These are phyloP conservation scores for Wickerhamiella galacta DNA, from an alignment of 805 yeast genomes.

Conservation along the genomic window DNA sequence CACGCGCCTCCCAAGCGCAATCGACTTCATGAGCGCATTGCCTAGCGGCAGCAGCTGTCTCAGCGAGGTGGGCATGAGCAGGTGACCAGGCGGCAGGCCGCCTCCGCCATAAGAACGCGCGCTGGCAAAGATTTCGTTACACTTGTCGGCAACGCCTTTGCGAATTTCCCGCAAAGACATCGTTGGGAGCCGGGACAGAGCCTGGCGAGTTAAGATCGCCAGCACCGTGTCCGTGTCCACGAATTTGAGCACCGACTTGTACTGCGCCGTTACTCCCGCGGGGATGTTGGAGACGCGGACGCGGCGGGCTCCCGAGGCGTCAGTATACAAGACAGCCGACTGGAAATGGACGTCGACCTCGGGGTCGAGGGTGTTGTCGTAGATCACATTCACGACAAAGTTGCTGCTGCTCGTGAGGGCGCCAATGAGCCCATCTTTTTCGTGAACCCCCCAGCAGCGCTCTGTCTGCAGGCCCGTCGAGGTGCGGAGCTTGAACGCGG, in stretches of 20 bases:
- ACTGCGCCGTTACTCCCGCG: constrained; percentile 62
- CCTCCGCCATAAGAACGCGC: constrained; percentile 33
- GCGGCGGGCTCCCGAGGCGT: constrained; percentile 54
- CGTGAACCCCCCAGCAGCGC: constrained; percentile 44
- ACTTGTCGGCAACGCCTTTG: constrained; percentile 34
- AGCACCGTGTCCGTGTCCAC: constrained; percentile 58
- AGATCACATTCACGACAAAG: constrained; percentile 51
- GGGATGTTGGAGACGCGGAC: constrained; percentile 75
- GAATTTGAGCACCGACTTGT: constrained; percentile 58
- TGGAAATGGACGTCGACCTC: constrained; percentile 71
- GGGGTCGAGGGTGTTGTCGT: constrained; percentile 58
- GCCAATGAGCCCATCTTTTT: constrained; percentile 23
- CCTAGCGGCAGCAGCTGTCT: constrained; percentile 51
- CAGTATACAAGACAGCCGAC: constrained; percentile 75
- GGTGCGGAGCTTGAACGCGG: constrained; percentile 67
- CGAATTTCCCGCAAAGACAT: constrained; percentile 29
- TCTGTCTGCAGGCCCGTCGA: constrained; percentile 74
- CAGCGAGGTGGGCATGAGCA: constrained; percentile 69
- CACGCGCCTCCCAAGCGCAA: constrained; percentile 37
- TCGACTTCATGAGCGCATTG: constrained; percentile 52
- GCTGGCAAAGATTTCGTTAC: constrained; percentile 40
- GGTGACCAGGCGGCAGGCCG: constrained; percentile 34
- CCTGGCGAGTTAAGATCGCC: constrained; percentile 37
- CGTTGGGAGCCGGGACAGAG: constrained; percentile 24
- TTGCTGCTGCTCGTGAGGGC: constrained; percentile 44